Evolutionary conservation across 2,329 filamentous ascomycete genomes (phyloP), one percentile per base, ranked within the genome.

Genomic region (Fusarium albosuccineum): DNA sequence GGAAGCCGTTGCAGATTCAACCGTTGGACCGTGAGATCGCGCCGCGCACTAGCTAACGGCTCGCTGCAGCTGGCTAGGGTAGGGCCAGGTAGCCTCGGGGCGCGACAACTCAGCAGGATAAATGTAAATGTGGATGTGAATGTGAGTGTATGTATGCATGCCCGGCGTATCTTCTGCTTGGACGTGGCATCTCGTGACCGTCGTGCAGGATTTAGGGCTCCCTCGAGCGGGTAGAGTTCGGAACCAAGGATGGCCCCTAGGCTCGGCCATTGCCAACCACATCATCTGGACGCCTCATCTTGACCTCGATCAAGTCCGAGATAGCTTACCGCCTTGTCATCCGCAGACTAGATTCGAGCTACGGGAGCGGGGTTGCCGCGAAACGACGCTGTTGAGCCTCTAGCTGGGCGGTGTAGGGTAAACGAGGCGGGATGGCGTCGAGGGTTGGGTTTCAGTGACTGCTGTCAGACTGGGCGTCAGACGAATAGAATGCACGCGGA

Each of bases 111-210:
- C 66, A 69, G 39, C 59, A 42, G 26, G 7, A 6, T 13, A n/a
- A n/a, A n/a, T 22, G 22, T 22, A 4, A 22, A 5, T 22, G 22
- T 4, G 22, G 5, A 22, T 22, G 22, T 22, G 22, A 22, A 22
- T 22, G 22, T 22, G 22, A 22, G 22, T 22, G 22, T 22, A 22
- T 22, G 39, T 41, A 54, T 68, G 66, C 65, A 66, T 58, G 54
- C 50, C 41, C 30, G 29, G 45, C 44, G 53, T 36, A 29, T 44
- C 40, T 30, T 51, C 49, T 66, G 60, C 56, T 68, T 59, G 49
- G 33, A 39, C 44, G 50, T 48, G 9, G 26, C 59, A 59, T 69
- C 66, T 59, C 66, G 66, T 69, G 66, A 68, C 66, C 57, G 50
- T 36, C 39, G 36, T 66, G 58, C 66, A 67, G 57, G 45, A 22